Evolutionary conservation across 2,329 filamentous ascomycete genomes (phyloP).

Genomic region (Penicillium brevicompactum): DNA sequence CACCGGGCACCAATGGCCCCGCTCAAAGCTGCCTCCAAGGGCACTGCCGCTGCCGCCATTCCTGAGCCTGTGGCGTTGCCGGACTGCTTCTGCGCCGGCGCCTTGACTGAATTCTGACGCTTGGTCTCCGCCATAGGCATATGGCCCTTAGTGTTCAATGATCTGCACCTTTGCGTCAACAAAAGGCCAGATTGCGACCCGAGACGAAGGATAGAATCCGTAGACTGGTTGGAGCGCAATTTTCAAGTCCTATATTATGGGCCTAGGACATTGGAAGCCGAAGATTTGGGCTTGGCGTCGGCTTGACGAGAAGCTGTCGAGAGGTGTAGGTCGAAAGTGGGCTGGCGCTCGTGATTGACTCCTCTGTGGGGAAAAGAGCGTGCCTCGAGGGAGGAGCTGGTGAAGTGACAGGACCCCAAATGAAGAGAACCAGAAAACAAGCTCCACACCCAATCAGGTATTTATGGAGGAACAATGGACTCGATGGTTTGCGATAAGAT

Average conservation of each 20-base stretch:
- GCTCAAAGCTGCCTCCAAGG: slow-evolving; percentile 57
- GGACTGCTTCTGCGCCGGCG: slow-evolving; percentile 35
- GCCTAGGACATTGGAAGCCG: slow-evolving; percentile 14
- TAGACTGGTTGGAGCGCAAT: background rate
- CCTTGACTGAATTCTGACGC: slow-evolving; percentile 58
- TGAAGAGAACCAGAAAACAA: slow-evolving; percentile 10
- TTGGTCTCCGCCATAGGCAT: slow-evolving; percentile 59
- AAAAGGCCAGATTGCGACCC: background rate
- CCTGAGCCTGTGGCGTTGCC: slow-evolving; percentile 41
- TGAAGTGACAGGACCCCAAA: slow-evolving; percentile 5
- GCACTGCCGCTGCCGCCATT: slow-evolving; percentile 49
- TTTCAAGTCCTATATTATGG: slow-evolving; percentile 4
- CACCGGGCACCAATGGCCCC: slow-evolving; percentile 65
- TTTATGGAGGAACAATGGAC: slow-evolving; percentile 7
- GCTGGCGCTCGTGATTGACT: slow-evolving; percentile 4
- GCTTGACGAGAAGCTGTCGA: slow-evolving; percentile 5
- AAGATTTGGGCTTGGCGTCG: background rate
- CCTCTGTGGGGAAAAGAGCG: slow-evolving; percentile 10
- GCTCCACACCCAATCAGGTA: slow-evolving; percentile 9
- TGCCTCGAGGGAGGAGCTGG: slow-evolving; percentile 6
- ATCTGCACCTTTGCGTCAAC: slow-evolving; percentile 2
- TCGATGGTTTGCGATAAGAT: slow-evolving; percentile 11
- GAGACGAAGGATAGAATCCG: background rate
- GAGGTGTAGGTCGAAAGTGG: slow-evolving; percentile 3
- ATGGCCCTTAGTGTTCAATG: slow-evolving; percentile 4